Evolutionary conservation across 1,139 yeast genomes (phyloP), one percentile per base, ranked within the genome.

Genomic region (Saccharomyces hybrid): DNA sequence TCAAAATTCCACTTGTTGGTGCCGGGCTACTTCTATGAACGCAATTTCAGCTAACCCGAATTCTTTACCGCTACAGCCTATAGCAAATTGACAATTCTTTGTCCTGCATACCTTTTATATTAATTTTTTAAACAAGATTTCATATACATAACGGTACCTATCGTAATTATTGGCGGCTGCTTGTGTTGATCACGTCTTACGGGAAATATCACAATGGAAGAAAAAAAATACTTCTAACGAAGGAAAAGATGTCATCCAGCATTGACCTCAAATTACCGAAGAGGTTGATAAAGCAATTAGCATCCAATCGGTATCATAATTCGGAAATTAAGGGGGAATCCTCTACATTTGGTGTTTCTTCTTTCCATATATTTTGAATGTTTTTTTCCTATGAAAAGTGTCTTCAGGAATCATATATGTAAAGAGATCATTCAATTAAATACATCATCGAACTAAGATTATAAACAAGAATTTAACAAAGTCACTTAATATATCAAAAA

Each of bases 1-100:
- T 57, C 83, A 79, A 54, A 75, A 72, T 57, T 84, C 83, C 28
- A 70, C 71, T 16, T 83, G 87, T 65, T 83, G 88, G 88, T 82
- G 88, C 63, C 44, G 44, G 13, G 44, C 25, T 38, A 59, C 70
- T 50, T 48, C 64, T 23, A 51, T 65, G 11, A 58, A 66, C 14
- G 19, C 46, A 9, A 16, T 46, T 9, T 46, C 31, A 16, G 6
- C 48, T 6, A 27, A 13, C 13, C 48, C 48, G 14, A 46, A 25
- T 46, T 26, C 31, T 26, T 25, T 38, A 38, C 44, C 44, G 5
- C 13, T 38, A 38, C 44, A 38, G 7, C 25, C 44, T 25, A 38
- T 38, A 16, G 44, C 44, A 3, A 38, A 16, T 38, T 38, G 44
- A 38, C 25, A 8, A 5, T 3, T 38, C 9, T 38, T 38, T 16